phyloP scores from a whole-genome alignment of 305 asterid genomes.

The Stenogyne calaminthoides region DNA sequence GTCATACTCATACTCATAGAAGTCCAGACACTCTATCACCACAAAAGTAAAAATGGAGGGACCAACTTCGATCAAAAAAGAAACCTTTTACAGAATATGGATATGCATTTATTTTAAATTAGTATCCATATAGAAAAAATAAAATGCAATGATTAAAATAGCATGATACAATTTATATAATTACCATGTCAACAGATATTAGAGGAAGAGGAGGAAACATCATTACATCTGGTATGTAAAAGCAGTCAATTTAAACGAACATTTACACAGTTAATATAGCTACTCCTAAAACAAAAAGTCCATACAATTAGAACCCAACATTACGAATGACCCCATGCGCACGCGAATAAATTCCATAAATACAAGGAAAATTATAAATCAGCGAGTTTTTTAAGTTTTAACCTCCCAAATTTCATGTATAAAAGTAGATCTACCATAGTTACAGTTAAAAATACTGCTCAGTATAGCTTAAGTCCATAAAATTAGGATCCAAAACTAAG shows the following conservation, averaged over 20 bases:
- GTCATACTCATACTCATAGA: conserved; percentile 11
- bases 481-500: background rate
- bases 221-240: background rate
- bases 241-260: background rate
- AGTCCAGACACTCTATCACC: conserved; percentile 5
- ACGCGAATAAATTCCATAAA: background rate
- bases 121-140: conserved; percentile 1
- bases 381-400: background rate
- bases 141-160: conserved; percentile 1
- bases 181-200: background rate
- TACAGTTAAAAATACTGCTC: background rate
- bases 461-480: background rate
- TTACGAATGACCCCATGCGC: conserved; percentile 1
- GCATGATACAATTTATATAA: background rate
- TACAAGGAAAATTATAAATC: conserved; percentile 1
- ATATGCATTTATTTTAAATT: background rate
- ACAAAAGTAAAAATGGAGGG: background rate
- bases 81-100: background rate
- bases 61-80: background rate
- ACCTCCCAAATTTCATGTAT: conserved; percentile 16
- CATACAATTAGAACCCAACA: background rate
- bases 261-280: background rate
- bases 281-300: background rate
- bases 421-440: conserved; percentile 18
- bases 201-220: background rate